A percentile compares a stretch with the other conserved stretches of the same genome.
These are phyloP conservation scores for Microsporum canis DNA, from an alignment of 2,329 filamentous ascomycete species.

Conservation along the genomic window DNA sequence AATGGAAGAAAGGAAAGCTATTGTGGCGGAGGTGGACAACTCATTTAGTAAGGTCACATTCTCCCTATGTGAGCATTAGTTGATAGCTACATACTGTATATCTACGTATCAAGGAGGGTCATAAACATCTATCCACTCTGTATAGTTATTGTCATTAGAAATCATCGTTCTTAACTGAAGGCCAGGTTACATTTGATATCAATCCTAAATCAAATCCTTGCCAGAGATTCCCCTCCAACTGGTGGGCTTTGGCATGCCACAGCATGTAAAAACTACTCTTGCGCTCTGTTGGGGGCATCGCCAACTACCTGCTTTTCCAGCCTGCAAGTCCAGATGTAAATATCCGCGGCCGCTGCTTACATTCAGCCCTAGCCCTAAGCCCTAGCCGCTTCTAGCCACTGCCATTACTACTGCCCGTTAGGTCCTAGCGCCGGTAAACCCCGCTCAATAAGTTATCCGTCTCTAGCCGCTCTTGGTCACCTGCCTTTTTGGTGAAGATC, in stretches of 20 bases:
- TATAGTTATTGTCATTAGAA: too few relatives aligned
- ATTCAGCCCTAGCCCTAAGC: background rate
- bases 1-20: slow-evolving; percentile 13
- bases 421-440: background rate
- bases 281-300: background rate
- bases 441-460: background rate
- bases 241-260: background rate
- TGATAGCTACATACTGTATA: background rate
- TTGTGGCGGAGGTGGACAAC: background rate
- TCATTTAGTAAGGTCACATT: background rate
- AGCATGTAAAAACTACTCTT: background rate
- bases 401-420: background rate
- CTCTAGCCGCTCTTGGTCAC: background rate
- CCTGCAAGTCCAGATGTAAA: background rate
- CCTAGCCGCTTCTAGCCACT: background rate
- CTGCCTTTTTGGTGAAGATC: background rate
- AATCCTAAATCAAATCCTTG: background rate
- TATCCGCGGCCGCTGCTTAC: background rate
- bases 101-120: background rate
- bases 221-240: background rate
- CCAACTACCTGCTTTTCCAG: background rate
- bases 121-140: too few relatives aligned
- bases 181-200: too few relatives aligned
- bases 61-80: slow-evolving; percentile 14
- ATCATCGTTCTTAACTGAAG: too few relatives aligned